Conservation (phyloP, 805 yeast species). For the Wickerhamiella vanderwaltii region DNA sequence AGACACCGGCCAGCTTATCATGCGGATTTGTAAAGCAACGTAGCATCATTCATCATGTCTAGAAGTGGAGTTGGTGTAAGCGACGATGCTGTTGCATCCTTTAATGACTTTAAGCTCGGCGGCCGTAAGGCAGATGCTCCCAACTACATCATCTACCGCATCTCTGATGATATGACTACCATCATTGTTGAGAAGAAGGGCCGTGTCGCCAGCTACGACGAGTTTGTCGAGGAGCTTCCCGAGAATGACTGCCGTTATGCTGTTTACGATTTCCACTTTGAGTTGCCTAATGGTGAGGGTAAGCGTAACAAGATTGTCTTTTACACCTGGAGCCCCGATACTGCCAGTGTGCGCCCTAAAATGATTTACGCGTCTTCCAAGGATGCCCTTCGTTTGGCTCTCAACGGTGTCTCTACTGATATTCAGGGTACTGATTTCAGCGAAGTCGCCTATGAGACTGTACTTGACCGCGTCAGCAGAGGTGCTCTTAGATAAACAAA, state of each 20-base stretch:
- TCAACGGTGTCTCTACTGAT: conserved; percentile 88
- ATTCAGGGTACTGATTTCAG: conserved; percentile 97
- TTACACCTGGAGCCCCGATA: conserved; percentile 95
- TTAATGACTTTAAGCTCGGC: conserved; percentile 92
- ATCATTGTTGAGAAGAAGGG: conserved; percentile 84
- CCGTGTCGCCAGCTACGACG: conserved; percentile 61
- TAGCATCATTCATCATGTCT: conserved; percentile 11
- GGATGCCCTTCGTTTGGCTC: conserved; percentile 94
- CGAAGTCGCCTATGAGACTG: conserved; percentile 90
- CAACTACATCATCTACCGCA: conserved; percentile 69
- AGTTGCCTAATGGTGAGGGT: conserved; percentile 81
- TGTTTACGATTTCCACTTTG: conserved; percentile 92
- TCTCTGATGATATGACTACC: conserved; percentile 79
- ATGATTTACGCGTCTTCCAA: conserved; percentile 98
- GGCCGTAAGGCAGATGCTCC: conserved; percentile 42
- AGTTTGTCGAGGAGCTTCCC: conserved; percentile 77
- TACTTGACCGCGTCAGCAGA: conserved; percentile 77
- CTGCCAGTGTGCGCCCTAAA: conserved; percentile 84
- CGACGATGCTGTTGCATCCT: conserved; percentile 85
- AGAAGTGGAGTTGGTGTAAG: conserved; percentile 48
- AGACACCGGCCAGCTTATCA: no score
- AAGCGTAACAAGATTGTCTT: conserved; percentile 68
- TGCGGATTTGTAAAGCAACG: no score
- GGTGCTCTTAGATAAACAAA: conserved; percentile 36
- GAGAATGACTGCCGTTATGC: conserved; percentile 96